Evolutionary conservation across 768 basidiomycete species (phyloP).

Genomic region (Trichaptum fuscoviolaceum): DNA sequence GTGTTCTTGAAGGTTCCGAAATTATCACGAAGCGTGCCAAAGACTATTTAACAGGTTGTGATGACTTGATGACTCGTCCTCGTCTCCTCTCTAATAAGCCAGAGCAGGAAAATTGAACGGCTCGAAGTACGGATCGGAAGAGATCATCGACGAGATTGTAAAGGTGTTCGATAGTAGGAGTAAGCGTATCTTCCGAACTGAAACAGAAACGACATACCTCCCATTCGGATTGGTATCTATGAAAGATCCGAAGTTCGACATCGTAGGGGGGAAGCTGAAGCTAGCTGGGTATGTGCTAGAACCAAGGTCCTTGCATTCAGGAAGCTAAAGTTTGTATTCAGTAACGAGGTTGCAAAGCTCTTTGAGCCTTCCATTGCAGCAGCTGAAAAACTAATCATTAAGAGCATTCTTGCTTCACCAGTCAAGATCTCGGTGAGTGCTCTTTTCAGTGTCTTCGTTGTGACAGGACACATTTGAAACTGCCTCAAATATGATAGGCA

Average conservation of each 20-base stretch:
- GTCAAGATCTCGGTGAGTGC: slow-evolving; percentile 26
- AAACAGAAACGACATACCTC: slow-evolving; percentile 63
- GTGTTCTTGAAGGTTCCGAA: slow-evolving; percentile 77
- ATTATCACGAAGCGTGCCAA: slow-evolving; percentile 74
- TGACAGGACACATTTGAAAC: not conserved
- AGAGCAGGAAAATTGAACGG: slow-evolving; percentile 59
- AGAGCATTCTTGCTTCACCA: slow-evolving; percentile 25
- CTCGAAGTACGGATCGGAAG: slow-evolving; percentile 68
- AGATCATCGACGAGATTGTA: slow-evolving; percentile 73
- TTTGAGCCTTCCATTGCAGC: slow-evolving; percentile 79
- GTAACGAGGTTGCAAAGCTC: slow-evolving; percentile 54
- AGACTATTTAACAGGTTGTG: slow-evolving; percentile 61
- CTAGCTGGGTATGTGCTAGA: slow-evolving; percentile 49
- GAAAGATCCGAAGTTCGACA: slow-evolving; percentile 65
- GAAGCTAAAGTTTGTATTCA: slow-evolving; percentile 12
- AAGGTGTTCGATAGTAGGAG: slow-evolving; percentile 79
- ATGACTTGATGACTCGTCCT: not conserved
- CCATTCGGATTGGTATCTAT: slow-evolving; percentile 60
- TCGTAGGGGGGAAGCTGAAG: slow-evolving; percentile 66
- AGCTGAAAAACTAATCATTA: slow-evolving; percentile 59
- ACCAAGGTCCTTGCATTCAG: slow-evolving; percentile 6
- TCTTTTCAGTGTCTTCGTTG: not conserved
- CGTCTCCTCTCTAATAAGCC: not conserved
- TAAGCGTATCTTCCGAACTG: slow-evolving; percentile 70
- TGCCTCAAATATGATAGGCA: slow-evolving; percentile 16